Percentiles rank a stretch among this genome's conserved stretches.
These are phyloP conservation scores for Syzygium aromaticum DNA, from an alignment of 345 rosid genomes.

Conservation along the genomic window DNA sequence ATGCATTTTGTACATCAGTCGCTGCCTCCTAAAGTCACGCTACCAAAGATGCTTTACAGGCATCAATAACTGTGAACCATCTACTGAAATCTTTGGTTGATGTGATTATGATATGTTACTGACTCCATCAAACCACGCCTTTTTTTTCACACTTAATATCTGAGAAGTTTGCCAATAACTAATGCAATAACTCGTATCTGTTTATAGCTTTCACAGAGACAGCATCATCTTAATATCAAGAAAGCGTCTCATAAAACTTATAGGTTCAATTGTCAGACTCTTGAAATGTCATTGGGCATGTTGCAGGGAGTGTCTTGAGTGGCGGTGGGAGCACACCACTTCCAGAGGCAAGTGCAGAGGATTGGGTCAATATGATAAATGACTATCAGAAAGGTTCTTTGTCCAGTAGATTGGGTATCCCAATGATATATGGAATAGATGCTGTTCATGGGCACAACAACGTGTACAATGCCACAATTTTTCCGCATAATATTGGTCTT, in stretches of 20 bases:
- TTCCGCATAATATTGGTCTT: constrained; percentile 87
- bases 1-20: neutral
- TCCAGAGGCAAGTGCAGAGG: constrained; percentile 54
- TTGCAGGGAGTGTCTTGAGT: constrained; percentile 70
- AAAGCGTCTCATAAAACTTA: neutral
- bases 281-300: neutral
- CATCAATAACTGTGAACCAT: neutral
- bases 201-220: neutral
- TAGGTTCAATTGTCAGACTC: neutral
- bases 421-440: constrained; percentile 91
- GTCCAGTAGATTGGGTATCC: constrained; percentile 75
- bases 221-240: neutral
- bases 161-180: neutral
- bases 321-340: constrained; percentile 89
- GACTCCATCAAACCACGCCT: neutral
- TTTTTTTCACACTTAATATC: neutral
- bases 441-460: constrained; percentile 96
- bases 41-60: neutral
- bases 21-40: neutral
- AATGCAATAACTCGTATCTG: neutral
- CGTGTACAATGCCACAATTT: constrained; percentile 78
- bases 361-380: constrained; percentile 78
- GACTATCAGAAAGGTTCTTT: constrained; percentile 59
- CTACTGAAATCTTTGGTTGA: neutral
- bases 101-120: neutral